These are phyloP conservation scores for Coemansia sp. DNA, from an alignment of 192 early-diverging fungal species.

Conservation along the genomic window DNA sequence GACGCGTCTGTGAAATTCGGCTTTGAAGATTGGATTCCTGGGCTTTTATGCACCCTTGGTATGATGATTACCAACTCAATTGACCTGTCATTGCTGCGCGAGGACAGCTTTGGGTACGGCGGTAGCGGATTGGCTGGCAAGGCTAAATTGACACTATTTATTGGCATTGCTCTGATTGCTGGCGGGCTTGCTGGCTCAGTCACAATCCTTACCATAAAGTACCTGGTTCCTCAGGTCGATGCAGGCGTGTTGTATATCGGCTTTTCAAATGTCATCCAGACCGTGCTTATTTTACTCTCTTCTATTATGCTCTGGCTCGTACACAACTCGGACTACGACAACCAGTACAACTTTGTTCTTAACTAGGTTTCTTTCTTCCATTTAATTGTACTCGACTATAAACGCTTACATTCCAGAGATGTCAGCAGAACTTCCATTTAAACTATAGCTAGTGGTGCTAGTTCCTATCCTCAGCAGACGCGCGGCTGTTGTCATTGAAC, in stretches of 20 bases:
- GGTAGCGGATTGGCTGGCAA: constrained; percentile 43
- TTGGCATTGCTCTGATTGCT: constrained; percentile 56
- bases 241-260: constrained; percentile 44
- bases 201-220: constrained; percentile 56
- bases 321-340: constrained; percentile 55
- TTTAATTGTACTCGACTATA: neutral
- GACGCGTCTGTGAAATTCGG: constrained; percentile 40
- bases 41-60: constrained; percentile 52
- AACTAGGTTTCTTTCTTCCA: constrained; percentile 18
- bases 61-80: constrained; percentile 59
- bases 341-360: constrained; percentile 56
- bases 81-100: constrained; percentile 51
- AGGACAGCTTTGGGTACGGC: constrained; percentile 54
- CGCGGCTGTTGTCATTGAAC: constrained; percentile 18
- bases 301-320: constrained; percentile 55
- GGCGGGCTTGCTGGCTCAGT: constrained; percentile 57
- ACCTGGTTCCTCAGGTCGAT: constrained; percentile 52
- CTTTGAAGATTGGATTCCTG: constrained; percentile 57
- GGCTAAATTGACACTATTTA: constrained; percentile 56
- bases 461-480: neutral
- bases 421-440: no score
- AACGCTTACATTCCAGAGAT: no score
- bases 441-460: neutral
- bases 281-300: constrained; percentile 27
- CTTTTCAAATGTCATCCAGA: constrained; percentile 55